A percentile compares a stretch with the other conserved stretches of the same genome.
Conservation (phyloP, 2,329 filamentous ascomycete genomes). For the Elsinoe batatas region DNA sequence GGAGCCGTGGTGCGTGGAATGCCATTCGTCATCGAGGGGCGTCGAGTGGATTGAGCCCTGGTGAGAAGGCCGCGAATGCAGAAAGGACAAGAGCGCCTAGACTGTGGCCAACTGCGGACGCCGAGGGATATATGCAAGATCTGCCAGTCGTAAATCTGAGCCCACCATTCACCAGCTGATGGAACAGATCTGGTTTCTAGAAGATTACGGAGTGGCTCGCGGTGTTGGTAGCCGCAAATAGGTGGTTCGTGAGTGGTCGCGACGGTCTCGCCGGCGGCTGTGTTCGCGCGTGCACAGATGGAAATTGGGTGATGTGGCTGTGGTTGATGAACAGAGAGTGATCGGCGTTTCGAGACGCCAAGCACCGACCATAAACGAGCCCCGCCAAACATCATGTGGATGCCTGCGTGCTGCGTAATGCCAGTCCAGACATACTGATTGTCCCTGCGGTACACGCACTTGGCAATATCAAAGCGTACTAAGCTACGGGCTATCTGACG, state of each 20-base stretch:
- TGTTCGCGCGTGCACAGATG: slow-evolving; percentile 1
- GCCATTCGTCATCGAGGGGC: slow-evolving; percentile 8
- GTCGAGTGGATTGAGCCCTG: background rate
- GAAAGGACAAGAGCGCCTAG: slow-evolving; percentile 8
- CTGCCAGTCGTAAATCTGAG: background rate
- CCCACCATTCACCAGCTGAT: background rate
- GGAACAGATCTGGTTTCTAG: background rate
- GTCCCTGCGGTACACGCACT: background rate
- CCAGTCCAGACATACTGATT: background rate
- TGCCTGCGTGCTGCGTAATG: background rate
- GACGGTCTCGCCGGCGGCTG: background rate
- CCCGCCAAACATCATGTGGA: slow-evolving; percentile 1
- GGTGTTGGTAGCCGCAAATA: slow-evolving; percentile 9
- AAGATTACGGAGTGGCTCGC: background rate
- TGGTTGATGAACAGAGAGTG: background rate
- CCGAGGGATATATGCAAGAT: slow-evolving; percentile 6
- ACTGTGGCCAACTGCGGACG: background rate
- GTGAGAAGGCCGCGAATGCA: slow-evolving; percentile 8
- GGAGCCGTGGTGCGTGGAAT: slow-evolving; percentile 8
- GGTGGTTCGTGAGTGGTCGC: background rate
- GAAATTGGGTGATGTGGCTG: background rate
- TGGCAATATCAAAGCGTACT: slow-evolving; percentile 1
- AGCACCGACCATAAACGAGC: background rate
- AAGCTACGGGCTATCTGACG: background rate
- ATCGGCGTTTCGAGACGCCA: background rate